These are phyloP conservation scores for Sporobolus alterniflorus DNA, from an alignment of 202 grass and related monocot species.

Conservation along the genomic window DNA sequence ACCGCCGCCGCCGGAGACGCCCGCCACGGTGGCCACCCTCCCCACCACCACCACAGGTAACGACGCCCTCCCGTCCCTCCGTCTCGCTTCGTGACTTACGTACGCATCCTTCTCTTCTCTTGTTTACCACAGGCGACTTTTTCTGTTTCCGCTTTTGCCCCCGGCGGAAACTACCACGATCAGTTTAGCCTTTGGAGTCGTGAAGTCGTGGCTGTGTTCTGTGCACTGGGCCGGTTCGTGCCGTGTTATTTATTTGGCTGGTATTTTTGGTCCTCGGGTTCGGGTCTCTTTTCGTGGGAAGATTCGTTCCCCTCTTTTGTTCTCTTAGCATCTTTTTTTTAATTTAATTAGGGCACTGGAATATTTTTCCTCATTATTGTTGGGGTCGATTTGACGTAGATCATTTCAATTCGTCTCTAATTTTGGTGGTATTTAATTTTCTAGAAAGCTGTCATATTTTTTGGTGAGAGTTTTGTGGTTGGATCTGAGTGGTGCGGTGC, in stretches of 20 bases:
- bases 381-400: background rate
- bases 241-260: slow-evolving; percentile 39
- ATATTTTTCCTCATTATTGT: background rate
- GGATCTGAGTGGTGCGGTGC: slow-evolving; percentile 35
- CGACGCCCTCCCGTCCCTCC: background rate
- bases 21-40: slow-evolving; percentile 1
- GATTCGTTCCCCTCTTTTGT: slow-evolving; percentile 14
- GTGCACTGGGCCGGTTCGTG: background rate
- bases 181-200: too few species aligned
- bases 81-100: slow-evolving; percentile 5
- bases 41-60: slow-evolving; percentile 50
- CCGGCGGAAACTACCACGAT: slow-evolving; percentile 17
- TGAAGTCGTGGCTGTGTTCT: slow-evolving; percentile 11
- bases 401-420: background rate
- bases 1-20: slow-evolving; percentile 20
- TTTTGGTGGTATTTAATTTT: slow-evolving; percentile 23
- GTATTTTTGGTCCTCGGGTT: slow-evolving; percentile 7
- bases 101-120: background rate
- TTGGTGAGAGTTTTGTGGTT: background rate
- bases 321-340: background rate
- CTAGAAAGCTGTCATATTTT: background rate
- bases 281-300: slow-evolving; percentile 23
- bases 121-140: slow-evolving; percentile 20
- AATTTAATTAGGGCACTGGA: background rate
- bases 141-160: slow-evolving; percentile 47